A percentile compares a stretch with the other conserved stretches of the same genome.
These are phyloP conservation scores for Naegleria fowleri DNA, from an alignment of 208 protist species.

Conservation along the genomic window DNA sequence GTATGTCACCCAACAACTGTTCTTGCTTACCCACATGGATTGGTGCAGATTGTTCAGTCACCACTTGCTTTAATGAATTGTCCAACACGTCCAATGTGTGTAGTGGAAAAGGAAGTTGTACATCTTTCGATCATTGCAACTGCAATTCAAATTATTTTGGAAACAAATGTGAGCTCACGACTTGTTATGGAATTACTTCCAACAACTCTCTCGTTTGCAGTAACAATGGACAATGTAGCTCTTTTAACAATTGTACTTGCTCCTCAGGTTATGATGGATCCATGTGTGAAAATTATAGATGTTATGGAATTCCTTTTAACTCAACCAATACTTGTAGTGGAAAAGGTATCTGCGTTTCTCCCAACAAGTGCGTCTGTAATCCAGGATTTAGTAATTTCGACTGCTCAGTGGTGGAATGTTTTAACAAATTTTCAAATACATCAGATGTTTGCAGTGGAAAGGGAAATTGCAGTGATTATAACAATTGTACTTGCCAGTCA, in stretches of 20 bases:
- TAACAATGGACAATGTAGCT: not conserved
- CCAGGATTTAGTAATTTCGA: not conserved
- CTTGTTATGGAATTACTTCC: not conserved
- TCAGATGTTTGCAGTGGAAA: not conserved
- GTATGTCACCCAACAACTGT: not conserved
- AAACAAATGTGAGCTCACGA: not conserved
- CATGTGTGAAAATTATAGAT: not conserved
- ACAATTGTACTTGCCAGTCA: not conserved
- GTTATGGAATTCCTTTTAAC: not conserved
- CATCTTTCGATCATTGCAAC: not conserved
- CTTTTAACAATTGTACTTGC: not conserved
- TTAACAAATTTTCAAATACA: not conserved
- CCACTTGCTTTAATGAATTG: not conserved
- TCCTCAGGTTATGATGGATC: not conserved
- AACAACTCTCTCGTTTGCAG: not conserved
- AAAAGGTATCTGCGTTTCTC: not conserved
- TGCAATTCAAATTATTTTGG: not conserved
- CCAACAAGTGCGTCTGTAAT: not conserved
- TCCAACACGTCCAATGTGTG: not conserved
- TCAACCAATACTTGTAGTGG: not conserved
- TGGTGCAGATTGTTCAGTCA: not conserved
- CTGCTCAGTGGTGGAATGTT: not conserved
- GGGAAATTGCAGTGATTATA: not conserved
- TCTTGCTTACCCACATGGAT: not conserved
- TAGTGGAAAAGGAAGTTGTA: conserved; percentile 12